phyloP scores from a whole-genome alignment of 106 monocot species.

The Chionographis japonica region DNA sequence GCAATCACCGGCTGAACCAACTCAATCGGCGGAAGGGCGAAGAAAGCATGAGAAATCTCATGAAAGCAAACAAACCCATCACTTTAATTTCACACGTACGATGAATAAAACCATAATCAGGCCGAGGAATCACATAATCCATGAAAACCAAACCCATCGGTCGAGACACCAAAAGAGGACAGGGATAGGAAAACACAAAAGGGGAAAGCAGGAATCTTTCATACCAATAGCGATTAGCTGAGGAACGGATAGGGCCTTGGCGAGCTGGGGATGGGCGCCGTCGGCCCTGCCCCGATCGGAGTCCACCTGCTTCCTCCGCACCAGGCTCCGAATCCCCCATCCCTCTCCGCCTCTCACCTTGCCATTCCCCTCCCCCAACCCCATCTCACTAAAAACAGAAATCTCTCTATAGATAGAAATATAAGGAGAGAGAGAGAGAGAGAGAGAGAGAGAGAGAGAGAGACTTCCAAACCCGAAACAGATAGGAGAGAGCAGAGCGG shows the following conservation, averaged over 20 bases:
- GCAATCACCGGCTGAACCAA: too few relatives aligned
- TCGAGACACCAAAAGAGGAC: not conserved
- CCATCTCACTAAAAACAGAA: conserved; percentile 14
- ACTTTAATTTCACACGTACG: not conserved
- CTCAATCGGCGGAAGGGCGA: too few relatives aligned
- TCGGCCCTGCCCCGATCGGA: conserved; percentile 42
- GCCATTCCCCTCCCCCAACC: conserved; percentile 20
- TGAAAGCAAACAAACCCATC: too few relatives aligned
- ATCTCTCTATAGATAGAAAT: not conserved
- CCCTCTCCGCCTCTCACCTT: conserved; percentile 5
- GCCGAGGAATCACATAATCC: not conserved
- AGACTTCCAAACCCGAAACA: too few relatives aligned
- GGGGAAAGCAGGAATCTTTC: not conserved
- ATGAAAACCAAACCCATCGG: not conserved
- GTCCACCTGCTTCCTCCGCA: conserved; percentile 93
- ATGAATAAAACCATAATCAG: not conserved
- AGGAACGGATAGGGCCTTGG: conserved; percentile 59
- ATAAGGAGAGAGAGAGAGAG: not conserved
- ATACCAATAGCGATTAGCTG: conserved; percentile 87
- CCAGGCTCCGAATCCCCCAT: conserved; percentile 47
- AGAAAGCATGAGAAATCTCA: too few relatives aligned
- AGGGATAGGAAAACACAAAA: not conserved
- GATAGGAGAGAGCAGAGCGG: not conserved
- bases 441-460: conserved; percentile 4
- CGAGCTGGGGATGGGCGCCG: conserved; percentile 49